Evolutionary conservation across 805 yeast species (phyloP).

Genomic region (Tanozyma kutaoensis): DNA sequence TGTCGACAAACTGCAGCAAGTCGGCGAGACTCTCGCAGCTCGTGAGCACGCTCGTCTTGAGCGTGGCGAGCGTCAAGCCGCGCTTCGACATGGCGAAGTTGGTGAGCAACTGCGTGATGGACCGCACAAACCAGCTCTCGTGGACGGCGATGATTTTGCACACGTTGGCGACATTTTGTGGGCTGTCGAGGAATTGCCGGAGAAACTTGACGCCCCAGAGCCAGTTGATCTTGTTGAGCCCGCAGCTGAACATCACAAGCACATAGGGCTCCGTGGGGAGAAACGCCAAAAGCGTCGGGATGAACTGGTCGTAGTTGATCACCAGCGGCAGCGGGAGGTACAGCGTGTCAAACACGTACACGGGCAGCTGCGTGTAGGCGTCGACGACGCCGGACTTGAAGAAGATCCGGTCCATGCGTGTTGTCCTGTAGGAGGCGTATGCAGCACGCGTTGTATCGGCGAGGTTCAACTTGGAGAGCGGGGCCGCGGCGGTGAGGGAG

Average conservation of each 20-base stretch:
- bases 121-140: constrained; percentile 80
- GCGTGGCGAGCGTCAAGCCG: constrained; percentile 11
- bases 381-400: constrained; percentile 51
- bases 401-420: constrained; percentile 35
- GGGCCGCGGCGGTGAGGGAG: too few species aligned
- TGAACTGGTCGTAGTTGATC: constrained; percentile 33
- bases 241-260: constrained; percentile 70
- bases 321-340: constrained; percentile 52
- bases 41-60: constrained; percentile 9
- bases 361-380: constrained; percentile 49
- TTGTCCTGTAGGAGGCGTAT: too few species aligned
- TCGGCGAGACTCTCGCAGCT: constrained; percentile 3
- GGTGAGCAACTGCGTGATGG: constrained; percentile 57
- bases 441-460: too few species aligned
- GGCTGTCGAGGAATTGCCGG: constrained; percentile 43
- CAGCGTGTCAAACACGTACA: constrained; percentile 75
- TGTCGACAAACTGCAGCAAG: constrained; percentile 32
- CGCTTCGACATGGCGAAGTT: constrained; percentile 35
- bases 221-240: constrained; percentile 57
- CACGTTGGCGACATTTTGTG: constrained; percentile 33
- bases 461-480: too few species aligned
- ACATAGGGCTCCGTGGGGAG: constrained; percentile 53
- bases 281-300: constrained; percentile 38
- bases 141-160: constrained; percentile 68
- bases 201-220: constrained; percentile 50